A percentile compares a stretch with the other conserved stretches of the same genome.
Conservation (phyloP, 768 basidiomycete genomes). For the Lepiota subincarnata region DNA sequence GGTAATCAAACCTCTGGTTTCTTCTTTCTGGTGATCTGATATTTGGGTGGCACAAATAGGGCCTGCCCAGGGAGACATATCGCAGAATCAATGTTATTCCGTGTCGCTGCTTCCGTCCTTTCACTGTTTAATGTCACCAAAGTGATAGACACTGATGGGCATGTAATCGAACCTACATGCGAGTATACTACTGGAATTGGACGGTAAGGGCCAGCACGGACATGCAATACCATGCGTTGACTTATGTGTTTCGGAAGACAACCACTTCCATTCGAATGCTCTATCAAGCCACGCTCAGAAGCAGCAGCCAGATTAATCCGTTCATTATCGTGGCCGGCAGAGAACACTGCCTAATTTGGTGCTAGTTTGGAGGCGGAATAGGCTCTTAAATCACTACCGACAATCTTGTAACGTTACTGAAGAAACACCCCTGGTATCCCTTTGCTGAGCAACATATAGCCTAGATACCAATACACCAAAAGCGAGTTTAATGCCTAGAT, state of each 20-base stretch:
- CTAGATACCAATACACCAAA: too few relatives aligned
- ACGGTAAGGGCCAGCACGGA: not conserved
- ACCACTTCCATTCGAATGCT: constrained; percentile 32
- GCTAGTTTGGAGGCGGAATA: too few relatives aligned
- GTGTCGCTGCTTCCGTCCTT: constrained; percentile 14
- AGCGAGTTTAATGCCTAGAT: too few relatives aligned
- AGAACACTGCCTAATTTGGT: too few relatives aligned
- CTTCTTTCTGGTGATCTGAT: not conserved
- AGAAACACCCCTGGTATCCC: too few relatives aligned
- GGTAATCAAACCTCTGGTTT: constrained; percentile 27
- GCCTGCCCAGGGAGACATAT: constrained; percentile 24
- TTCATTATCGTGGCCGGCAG: too few relatives aligned
- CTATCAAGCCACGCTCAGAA: constrained; percentile 39
- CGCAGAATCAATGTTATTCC: constrained; percentile 16
- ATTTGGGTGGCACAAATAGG: constrained; percentile 5
- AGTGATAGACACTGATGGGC: constrained; percentile 12
- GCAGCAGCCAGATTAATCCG: constrained; percentile 23
- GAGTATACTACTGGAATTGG: constrained; percentile 10
- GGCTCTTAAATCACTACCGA: too few relatives aligned
- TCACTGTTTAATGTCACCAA: constrained; percentile 16
- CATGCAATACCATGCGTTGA: not conserved
- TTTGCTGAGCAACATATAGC: too few relatives aligned
- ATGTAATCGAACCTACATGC: constrained; percentile 12
- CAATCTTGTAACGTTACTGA: too few relatives aligned
- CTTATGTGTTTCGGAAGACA: not conserved